These are phyloP conservation scores for Xylariaceae sp. DNA, from an alignment of 2,329 filamentous ascomycete genomes.

Conservation along the genomic window DNA sequence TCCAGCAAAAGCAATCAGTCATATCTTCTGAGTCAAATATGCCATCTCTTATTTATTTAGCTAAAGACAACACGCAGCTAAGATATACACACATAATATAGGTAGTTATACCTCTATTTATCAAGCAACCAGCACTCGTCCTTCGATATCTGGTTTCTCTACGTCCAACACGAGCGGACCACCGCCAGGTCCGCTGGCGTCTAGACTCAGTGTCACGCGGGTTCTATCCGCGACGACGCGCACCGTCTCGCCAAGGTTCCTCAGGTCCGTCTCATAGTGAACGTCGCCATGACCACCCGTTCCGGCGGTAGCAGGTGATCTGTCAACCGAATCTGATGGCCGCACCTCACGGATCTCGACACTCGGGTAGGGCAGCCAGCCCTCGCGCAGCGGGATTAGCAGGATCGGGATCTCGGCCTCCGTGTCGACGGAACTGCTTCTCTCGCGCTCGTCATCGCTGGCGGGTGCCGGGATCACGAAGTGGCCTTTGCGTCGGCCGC, in stretches of 20 bases:
- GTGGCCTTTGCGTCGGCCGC: conserved; percentile 79
- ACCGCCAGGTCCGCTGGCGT: conserved; percentile 69
- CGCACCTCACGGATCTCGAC: conserved; percentile 76
- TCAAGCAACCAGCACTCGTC: conserved; percentile 30
- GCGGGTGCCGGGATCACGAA: conserved; percentile 65
- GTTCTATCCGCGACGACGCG: conserved; percentile 74
- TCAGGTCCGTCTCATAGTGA: conserved; percentile 80
- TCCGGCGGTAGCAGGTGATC: conserved; percentile 1
- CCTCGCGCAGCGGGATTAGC: conserved; percentile 80
- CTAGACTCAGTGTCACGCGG: conserved; percentile 76
- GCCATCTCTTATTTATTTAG: too few species aligned
- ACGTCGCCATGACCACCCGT: conserved; percentile 38
- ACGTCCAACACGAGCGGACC: conserved; percentile 72
- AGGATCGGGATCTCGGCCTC: conserved; percentile 71
- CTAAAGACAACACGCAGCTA: too few species aligned
- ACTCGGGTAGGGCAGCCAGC: conserved; percentile 76
- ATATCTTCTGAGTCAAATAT: too few species aligned
- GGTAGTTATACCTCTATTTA: too few species aligned
- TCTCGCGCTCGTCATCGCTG: conserved; percentile 19
- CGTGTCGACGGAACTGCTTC: conserved; percentile 52
- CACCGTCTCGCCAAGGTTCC: conserved; percentile 79
- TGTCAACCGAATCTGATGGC: conserved; percentile 24
- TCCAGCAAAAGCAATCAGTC: too few species aligned
- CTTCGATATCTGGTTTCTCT: conserved; percentile 48
- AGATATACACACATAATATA: too few species aligned